Evolutionary conservation across 2,329 filamentous ascomycete species (phyloP).

Genomic region (Thyridium curvatum): DNA sequence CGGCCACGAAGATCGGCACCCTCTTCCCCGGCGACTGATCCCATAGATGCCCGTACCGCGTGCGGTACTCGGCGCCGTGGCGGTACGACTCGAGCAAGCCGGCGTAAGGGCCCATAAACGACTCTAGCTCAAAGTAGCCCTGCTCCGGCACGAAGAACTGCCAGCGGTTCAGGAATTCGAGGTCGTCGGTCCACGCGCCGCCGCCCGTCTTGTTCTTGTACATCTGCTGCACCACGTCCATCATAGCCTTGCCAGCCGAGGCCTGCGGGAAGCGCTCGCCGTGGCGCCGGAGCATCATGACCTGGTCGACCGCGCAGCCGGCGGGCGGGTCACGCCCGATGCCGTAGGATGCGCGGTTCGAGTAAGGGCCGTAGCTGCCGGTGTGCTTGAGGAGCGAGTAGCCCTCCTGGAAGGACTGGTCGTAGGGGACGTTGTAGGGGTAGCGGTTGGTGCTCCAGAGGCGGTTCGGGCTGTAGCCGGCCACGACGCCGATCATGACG

Average conservation of each 20-base stretch:
- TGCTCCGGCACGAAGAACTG: constrained; percentile 5
- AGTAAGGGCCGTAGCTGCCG: constrained; percentile 8
- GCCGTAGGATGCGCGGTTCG: constrained; percentile 8
- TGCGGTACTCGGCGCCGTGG: constrained; percentile 9
- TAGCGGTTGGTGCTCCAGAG: constrained; percentile 6
- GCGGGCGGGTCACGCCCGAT: too few species aligned
- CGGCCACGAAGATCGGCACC: constrained; percentile 7
- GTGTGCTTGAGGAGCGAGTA: constrained; percentile 8
- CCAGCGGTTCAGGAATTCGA: constrained; percentile 9
- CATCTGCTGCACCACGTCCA: constrained; percentile 4
- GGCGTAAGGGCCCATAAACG: constrained; percentile 7
- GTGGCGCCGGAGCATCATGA: too few species aligned
- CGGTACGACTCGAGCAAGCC: constrained; percentile 9
- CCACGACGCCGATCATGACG: too few species aligned
- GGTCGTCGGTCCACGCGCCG: not conserved
- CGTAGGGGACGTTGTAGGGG: constrained; percentile 4
- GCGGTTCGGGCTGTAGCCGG: constrained; percentile 5
- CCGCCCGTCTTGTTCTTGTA: constrained; percentile 1
- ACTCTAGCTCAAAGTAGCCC: constrained; percentile 7
- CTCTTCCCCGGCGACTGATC: constrained; percentile 6
- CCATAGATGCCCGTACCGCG: constrained; percentile 10
- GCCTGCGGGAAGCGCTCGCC: too few species aligned
- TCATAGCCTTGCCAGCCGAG: not conserved
- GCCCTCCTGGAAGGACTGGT: constrained; percentile 8
- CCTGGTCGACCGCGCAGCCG: too few species aligned